phyloP scores from a whole-genome alignment of 495 filamentous ascomycete species.

The Xylaria grammica region DNA sequence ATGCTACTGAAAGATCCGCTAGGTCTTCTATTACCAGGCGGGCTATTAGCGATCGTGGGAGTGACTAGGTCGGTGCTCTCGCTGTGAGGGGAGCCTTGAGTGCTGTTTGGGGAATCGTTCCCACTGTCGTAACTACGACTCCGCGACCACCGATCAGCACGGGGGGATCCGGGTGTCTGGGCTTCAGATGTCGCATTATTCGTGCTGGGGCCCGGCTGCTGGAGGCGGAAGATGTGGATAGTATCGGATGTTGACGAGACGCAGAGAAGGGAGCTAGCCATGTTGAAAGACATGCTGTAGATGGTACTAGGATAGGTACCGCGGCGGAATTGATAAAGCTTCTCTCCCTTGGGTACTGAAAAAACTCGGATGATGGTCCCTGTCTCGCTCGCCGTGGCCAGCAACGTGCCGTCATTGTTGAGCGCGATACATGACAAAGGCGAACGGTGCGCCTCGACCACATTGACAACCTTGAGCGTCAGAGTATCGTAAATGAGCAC shows the following conservation, averaged over 20 bases:
- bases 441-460: constrained; percentile 92
- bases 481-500: constrained; percentile 89
- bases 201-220: constrained; percentile 35
- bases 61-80: constrained; percentile 46
- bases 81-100: constrained; percentile 49
- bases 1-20: constrained; percentile 80
- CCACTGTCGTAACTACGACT: constrained; percentile 53
- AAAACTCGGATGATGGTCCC: constrained; percentile 97
- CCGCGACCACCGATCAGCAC: constrained; percentile 52
- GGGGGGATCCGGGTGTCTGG: constrained; percentile 41
- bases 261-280: constrained; percentile 88
- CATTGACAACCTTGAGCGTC: constrained; percentile 87
- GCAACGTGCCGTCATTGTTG: constrained; percentile 89
- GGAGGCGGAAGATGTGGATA: constrained; percentile 91
- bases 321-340: constrained; percentile 92
- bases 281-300: constrained; percentile 99
- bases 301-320: constrained; percentile 94
- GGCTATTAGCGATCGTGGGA: constrained; percentile 45
- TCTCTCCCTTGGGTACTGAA: constrained; percentile 83
- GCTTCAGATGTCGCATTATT: constrained; percentile 33
- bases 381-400: constrained; percentile 95
- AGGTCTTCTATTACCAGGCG: constrained; percentile 54
- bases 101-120: constrained; percentile 50
- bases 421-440: constrained; percentile 87
- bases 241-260: constrained; percentile 96